Evolutionary conservation across 371 early-diverging fungal genomes (phyloP).

Genomic region (Parasitella parasitica): DNA sequence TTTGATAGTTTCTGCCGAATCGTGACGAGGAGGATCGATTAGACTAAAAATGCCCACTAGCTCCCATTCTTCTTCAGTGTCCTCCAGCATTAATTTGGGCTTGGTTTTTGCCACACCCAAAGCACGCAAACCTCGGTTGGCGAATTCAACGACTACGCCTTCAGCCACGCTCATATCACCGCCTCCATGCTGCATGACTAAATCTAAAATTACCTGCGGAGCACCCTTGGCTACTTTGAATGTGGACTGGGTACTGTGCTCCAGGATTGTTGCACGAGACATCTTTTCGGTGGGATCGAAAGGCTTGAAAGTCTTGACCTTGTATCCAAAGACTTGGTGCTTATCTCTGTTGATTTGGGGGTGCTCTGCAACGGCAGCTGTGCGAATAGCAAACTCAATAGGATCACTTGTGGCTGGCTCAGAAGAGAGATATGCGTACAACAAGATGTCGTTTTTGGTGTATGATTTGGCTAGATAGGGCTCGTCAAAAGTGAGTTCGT

Average conservation of each 20-base stretch:
- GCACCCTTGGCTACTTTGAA: conserved; percentile 94
- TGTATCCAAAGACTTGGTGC: conserved; percentile 80
- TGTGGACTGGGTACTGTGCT: conserved; percentile 58
- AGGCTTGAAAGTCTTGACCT: conserved; percentile 82
- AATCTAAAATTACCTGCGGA: conserved; percentile 86
- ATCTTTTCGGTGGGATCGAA: conserved; percentile 92
- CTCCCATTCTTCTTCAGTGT: conserved; percentile 59
- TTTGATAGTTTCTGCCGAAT: conserved; percentile 64
- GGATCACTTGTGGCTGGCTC: conserved; percentile 92
- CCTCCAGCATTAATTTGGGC: conserved; percentile 30
- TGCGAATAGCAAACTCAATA: conserved; percentile 86
- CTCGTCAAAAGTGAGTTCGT: conserved; percentile 88
- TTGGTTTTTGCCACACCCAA: conserved; percentile 86
- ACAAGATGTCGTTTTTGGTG: conserved; percentile 80
- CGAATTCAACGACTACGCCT: conserved; percentile 77
- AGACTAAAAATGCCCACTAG: conserved; percentile 76
- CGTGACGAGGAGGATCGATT: conserved; percentile 87
- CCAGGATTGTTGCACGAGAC: conserved; percentile 84
- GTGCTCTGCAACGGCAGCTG: conserved; percentile 77
- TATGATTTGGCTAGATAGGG: conserved; percentile 77
- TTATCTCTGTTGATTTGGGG: conserved; percentile 60
- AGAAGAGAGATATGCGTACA: conserved; percentile 84
- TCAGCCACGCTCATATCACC: conserved; percentile 68
- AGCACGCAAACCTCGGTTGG: conserved; percentile 78
- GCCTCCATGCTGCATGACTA: conserved; percentile 38